Evolutionary conservation across 257 asterid genomes (phyloP).

Genomic region (Ilex asprella): DNA sequence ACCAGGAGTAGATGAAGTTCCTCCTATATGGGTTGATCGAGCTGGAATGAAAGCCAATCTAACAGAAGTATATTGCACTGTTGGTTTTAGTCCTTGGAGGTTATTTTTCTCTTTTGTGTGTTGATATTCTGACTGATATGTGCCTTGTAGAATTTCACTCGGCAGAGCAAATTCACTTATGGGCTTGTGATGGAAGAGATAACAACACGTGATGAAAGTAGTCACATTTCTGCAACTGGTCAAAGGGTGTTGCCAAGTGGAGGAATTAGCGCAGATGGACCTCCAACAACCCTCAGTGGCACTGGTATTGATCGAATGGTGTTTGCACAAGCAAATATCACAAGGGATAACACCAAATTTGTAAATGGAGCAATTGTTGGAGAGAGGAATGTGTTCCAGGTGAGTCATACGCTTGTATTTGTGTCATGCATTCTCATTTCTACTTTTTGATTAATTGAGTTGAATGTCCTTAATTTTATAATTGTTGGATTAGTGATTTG

Average conservation of each 20-base stretch:
- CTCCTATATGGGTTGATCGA: slow-evolving; percentile 98
- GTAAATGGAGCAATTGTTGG: slow-evolving; percentile 94
- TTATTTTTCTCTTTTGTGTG: slow-evolving; percentile 5
- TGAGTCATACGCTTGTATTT: slow-evolving; percentile 18
- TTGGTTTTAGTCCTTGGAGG: background rate
- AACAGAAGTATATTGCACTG: slow-evolving; percentile 55
- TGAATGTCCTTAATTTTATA: no score
- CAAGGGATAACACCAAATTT: slow-evolving; percentile 91
- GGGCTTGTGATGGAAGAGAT: slow-evolving; percentile 97
- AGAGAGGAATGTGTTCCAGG: slow-evolving; percentile 95
- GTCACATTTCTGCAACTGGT: slow-evolving; percentile 83
- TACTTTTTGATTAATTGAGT: background rate
- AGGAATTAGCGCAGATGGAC: slow-evolving; percentile 96
- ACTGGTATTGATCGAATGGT: slow-evolving; percentile 93
- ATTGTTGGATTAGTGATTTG: no score
- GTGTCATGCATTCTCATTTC: background rate
- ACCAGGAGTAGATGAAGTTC: slow-evolving; percentile 94
- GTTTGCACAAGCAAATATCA: slow-evolving; percentile 84
- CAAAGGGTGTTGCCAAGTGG: slow-evolving; percentile 95
- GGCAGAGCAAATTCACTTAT: slow-evolving; percentile 93
- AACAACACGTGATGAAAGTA: slow-evolving; percentile 95
- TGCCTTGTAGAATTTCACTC: slow-evolving; percentile 71
- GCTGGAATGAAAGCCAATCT: slow-evolving; percentile 85
- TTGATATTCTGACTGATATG: background rate
- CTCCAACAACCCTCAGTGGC: slow-evolving; percentile 98